Percentiles rank a stretch among this genome's conserved stretches.
phyloP scores from a whole-genome alignment of 768 basidiomycete genomes.

The Suillus decipiens region DNA sequence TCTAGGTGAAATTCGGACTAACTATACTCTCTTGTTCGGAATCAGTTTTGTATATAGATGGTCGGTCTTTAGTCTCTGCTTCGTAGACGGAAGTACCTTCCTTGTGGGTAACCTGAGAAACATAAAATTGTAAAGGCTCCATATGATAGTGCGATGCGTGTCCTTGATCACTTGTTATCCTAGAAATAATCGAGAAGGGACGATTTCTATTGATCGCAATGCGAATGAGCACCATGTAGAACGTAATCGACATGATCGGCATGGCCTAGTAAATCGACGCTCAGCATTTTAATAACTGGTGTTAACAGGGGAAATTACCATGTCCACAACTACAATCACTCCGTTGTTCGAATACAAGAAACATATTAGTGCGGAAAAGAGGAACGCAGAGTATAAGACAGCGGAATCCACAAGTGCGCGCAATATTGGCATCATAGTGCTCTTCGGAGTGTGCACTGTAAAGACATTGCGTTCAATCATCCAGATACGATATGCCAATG shows the following conservation, averaged over 20 bases:
- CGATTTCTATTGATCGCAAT: not conserved
- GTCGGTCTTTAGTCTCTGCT: not conserved
- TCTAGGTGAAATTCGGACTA: not conserved
- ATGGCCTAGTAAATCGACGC: not conserved
- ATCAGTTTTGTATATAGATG: not conserved
- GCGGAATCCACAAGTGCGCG: not conserved
- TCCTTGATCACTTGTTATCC: not conserved
- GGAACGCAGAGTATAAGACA: not conserved
- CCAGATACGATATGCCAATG: not conserved
- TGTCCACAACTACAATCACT: not conserved
- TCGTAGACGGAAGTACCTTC: not conserved
- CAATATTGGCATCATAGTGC: not conserved
- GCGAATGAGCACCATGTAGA: not conserved
- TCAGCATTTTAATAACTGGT: not conserved
- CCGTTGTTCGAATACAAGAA: not conserved
- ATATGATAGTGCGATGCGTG: not conserved
- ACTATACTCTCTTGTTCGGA: not conserved
- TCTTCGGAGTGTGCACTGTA: not conserved
- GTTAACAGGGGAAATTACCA: not conserved
- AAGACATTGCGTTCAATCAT: not conserved
- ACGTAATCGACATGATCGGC: not conserved
- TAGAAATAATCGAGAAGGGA: not conserved
- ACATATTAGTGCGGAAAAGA: not conserved
- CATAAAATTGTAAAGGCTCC: not conserved
- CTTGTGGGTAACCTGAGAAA: not conserved